Conservation (phyloP, 352 stramenopile genomes). For the Phytophthora vignae region DNA sequence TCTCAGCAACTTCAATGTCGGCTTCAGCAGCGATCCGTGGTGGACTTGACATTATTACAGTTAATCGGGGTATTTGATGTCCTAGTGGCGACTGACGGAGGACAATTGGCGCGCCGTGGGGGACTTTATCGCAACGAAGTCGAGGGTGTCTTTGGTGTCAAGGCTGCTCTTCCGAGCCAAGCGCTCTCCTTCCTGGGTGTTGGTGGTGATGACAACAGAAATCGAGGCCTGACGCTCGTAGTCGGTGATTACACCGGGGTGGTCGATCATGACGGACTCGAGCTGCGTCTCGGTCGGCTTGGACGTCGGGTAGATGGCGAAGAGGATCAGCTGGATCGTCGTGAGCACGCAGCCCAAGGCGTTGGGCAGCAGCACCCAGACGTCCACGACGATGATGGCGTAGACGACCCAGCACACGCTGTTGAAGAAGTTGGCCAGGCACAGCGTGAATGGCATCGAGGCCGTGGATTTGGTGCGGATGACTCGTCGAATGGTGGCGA, state of each 20-base stretch:
- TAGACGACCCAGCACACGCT: conserved; percentile 60
- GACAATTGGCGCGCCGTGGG: conserved; percentile 13
- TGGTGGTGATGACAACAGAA: conserved; percentile 25
- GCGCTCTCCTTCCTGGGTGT: conserved; percentile 1
- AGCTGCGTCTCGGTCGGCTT: conserved; percentile 20
- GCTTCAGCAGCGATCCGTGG: neutral
- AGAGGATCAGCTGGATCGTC: conserved; percentile 35
- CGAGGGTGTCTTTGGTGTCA: conserved; percentile 23
- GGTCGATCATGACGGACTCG: conserved; percentile 15
- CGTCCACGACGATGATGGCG: conserved; percentile 46
- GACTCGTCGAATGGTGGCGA: conserved; percentile 52
- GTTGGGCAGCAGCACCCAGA: conserved; percentile 54
- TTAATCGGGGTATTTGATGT: neutral
- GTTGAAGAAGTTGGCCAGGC: conserved; percentile 44
- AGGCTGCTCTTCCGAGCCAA: conserved; percentile 23
- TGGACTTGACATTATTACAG: neutral
- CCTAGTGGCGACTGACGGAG: neutral
- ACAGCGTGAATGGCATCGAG: conserved; percentile 43
- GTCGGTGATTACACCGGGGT: conserved; percentile 2
- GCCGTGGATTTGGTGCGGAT: conserved; percentile 38
- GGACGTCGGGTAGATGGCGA: conserved; percentile 35
- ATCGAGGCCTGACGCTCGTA: conserved; percentile 26
- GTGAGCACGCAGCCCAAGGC: conserved; percentile 41
- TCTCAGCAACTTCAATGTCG: neutral
- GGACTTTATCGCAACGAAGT: conserved; percentile 27